Conservation (phyloP, 2,329 filamentous ascomycete genomes). For the Talaromyces sp. region DNA sequence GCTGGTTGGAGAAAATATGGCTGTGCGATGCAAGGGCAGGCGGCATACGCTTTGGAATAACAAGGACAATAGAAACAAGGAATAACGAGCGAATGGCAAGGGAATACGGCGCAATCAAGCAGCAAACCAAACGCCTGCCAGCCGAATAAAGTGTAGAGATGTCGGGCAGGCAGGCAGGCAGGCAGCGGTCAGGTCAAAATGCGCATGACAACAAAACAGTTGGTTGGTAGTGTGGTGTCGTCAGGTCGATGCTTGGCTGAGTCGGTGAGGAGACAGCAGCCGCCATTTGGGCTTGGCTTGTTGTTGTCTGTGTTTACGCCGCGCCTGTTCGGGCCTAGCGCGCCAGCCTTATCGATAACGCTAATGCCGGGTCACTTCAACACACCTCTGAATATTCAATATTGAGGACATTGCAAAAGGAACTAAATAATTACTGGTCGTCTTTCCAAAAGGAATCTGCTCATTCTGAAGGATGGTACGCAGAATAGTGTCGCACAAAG, state of each 20-base stretch:
- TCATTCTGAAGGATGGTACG: too few species aligned
- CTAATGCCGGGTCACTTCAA: neutral
- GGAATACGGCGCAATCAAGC: neutral
- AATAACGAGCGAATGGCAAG: constrained; percentile 4
- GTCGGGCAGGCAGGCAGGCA: neutral
- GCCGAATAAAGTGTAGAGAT: neutral
- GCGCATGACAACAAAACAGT: neutral
- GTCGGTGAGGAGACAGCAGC: constrained; percentile 3
- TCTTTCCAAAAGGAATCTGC: too few species aligned
- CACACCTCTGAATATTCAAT: too few species aligned
- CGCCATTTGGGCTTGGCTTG: constrained; percentile 5
- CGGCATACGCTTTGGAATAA: neutral
- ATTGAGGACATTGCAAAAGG: too few species aligned
- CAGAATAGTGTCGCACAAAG: too few species aligned
- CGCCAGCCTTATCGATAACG: constrained; percentile 1
- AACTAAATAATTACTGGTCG: too few species aligned
- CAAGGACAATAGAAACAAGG: constrained; percentile 1
- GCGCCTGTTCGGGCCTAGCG: constrained; percentile 8
- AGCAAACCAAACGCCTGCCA: neutral
- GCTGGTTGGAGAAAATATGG: neutral
- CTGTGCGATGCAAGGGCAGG: neutral
- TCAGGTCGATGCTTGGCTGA: neutral
- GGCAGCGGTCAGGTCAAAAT: neutral
- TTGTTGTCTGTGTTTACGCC: constrained; percentile 12
- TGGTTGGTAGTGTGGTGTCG: neutral